Percentiles rank a stretch among this genome's conserved stretches.
phyloP scores from a whole-genome alignment of 306 rosid species.

The Prunus fruticosa region DNA sequence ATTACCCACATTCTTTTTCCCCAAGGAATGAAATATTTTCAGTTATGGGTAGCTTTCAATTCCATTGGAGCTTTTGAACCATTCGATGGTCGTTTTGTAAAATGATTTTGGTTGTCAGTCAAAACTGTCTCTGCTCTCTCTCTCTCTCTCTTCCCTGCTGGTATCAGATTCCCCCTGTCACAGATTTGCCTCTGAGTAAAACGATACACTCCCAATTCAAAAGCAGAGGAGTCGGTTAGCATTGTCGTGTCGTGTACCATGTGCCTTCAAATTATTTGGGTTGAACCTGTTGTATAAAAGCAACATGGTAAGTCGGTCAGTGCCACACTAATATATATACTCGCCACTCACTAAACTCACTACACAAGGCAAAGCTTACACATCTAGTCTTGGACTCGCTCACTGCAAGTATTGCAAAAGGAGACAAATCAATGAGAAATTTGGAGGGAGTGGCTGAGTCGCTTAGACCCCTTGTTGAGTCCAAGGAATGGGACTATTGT shows the following conservation, averaged over 20 bases:
- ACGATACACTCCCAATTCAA: conserved; percentile 21
- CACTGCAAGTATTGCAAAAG: no score
- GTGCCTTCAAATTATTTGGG: conserved; percentile 26
- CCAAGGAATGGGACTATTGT: conserved; percentile 60
- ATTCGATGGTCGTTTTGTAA: conserved; percentile 22
- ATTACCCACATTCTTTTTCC: not conserved
- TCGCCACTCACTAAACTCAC: no score
- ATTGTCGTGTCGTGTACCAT: conserved; percentile 46
- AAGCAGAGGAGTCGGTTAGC: conserved; percentile 25
- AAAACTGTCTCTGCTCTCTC: conserved; percentile 15
- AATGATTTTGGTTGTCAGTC: conserved; percentile 29
- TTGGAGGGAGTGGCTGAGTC: conserved; percentile 34
- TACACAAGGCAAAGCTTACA: no score
- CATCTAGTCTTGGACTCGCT: no score
- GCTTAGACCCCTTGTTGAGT: conserved; percentile 54
- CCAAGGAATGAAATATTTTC: conserved; percentile 1
- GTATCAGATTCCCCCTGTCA: not conserved
- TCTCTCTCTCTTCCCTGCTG: conserved; percentile 16
- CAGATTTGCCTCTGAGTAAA: not conserved
- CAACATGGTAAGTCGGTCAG: not conserved
- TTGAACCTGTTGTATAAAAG: conserved; percentile 7
- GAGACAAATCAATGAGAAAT: not conserved
- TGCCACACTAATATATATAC: not conserved
- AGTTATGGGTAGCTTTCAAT: not conserved
- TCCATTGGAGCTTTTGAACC: conserved; percentile 13